These are phyloP conservation scores for Sarocladiaceae sp. DNA, from an alignment of 2,329 filamentous ascomycete species.

Conservation along the genomic window DNA sequence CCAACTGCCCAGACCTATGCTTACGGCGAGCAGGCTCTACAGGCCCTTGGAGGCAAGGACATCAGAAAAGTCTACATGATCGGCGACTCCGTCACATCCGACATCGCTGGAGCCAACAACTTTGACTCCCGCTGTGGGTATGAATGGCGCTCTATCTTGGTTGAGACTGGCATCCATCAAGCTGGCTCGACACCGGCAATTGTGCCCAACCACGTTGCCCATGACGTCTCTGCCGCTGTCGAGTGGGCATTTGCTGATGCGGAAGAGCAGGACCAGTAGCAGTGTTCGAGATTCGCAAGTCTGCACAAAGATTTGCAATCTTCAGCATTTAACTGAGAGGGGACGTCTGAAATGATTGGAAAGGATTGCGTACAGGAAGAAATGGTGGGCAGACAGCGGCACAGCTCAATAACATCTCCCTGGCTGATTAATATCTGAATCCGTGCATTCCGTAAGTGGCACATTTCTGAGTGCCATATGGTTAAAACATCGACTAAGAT, in stretches of 20 bases:
- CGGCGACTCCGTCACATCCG: constrained; percentile 63
- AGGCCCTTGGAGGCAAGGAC: constrained; percentile 10
- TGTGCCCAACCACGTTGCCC: constrained; percentile 51
- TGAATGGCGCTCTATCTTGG: constrained; percentile 62
- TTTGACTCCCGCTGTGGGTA: constrained; percentile 52
- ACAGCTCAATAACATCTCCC: too few relatives aligned
- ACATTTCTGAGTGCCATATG: too few relatives aligned
- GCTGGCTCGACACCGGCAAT: constrained; percentile 38
- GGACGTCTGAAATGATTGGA: too few relatives aligned
- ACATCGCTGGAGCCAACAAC: constrained; percentile 65
- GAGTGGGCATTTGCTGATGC: constrained; percentile 46
- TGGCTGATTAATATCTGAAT: too few relatives aligned
- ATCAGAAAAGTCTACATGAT: constrained; percentile 67
- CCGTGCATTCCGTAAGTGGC: too few relatives aligned
- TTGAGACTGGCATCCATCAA: constrained; percentile 64
- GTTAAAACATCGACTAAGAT: too few relatives aligned
- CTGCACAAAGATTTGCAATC: too few relatives aligned
- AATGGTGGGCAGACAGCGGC: too few relatives aligned
- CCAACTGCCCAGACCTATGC: constrained; percentile 59
- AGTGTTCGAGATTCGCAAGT: too few relatives aligned
- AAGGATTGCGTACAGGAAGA: too few relatives aligned
- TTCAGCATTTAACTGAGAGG: too few relatives aligned
- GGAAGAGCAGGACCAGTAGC: too few relatives aligned
- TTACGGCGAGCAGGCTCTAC: constrained; percentile 59
- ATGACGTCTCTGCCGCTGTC: constrained; percentile 62